These are phyloP conservation scores for Hygrophorus pudorinus DNA, from an alignment of 768 basidiomycete species.

Conservation along the genomic window DNA sequence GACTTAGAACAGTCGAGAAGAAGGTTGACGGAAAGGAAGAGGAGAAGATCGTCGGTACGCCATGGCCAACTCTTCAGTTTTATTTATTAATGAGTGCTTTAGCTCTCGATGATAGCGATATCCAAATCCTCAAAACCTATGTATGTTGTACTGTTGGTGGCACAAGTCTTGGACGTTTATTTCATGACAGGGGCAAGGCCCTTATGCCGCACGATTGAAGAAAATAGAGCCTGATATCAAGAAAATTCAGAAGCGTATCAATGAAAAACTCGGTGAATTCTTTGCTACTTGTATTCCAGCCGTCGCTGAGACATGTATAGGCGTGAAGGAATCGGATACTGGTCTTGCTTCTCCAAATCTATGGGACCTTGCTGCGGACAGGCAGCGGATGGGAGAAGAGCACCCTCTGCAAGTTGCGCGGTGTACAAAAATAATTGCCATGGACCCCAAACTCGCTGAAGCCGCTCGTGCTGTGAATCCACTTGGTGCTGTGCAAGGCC, in stretches of 20 bases:
- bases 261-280: slow-evolving; percentile 85
- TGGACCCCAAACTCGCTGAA: slow-evolving; percentile 67
- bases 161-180: neutral
- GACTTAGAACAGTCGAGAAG: slow-evolving; percentile 57
- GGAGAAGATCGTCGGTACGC: slow-evolving; percentile 83
- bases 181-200: slow-evolving; percentile 81
- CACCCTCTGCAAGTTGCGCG: slow-evolving; percentile 95
- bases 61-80: neutral
- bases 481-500: slow-evolving; percentile 66
- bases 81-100: slow-evolving; percentile 3
- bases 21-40: slow-evolving; percentile 80
- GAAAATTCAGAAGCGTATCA: slow-evolving; percentile 93
- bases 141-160: slow-evolving; percentile 31
- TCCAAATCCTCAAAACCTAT: slow-evolving; percentile 98
- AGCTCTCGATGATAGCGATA: slow-evolving; percentile 97
- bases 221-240: slow-evolving; percentile 87
- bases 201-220: slow-evolving; percentile 85
- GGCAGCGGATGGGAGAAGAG: slow-evolving; percentile 83
- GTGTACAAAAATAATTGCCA: slow-evolving; percentile 94
- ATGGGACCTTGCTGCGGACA: slow-evolving; percentile 94
- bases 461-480: slow-evolving; percentile 74
- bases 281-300: neutral
- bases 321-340: slow-evolving; percentile 97
- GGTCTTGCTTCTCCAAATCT: slow-evolving; percentile 94
- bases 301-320: slow-evolving; percentile 21